A percentile compares a stretch with the other conserved stretches of the same genome.
phyloP scores from a whole-genome alignment of 2,329 filamentous ascomycete genomes.

The Didymellaceae sp. region DNA sequence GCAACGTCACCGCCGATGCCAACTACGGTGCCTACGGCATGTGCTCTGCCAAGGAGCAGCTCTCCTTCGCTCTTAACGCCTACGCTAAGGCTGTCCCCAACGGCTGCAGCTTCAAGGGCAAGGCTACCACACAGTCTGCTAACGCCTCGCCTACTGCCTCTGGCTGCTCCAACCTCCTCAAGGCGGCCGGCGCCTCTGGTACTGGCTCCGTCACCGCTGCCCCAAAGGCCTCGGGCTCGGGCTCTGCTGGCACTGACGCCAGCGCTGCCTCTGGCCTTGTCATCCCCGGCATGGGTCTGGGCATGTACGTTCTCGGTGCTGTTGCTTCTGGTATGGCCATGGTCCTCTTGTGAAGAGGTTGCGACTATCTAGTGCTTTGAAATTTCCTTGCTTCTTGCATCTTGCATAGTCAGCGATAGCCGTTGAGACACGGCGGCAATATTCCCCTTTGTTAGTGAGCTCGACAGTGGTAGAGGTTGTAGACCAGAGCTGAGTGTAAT shows the following conservation, averaged over 20 bases:
- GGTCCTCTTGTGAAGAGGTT: conserved; percentile 58
- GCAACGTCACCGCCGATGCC: conserved; percentile 70
- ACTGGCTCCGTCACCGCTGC: conserved; percentile 59
- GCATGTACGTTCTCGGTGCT: conserved; percentile 58
- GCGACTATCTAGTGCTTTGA: neutral
- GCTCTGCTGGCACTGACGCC: conserved; percentile 20
- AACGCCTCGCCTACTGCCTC: conserved; percentile 54
- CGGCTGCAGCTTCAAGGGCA: conserved; percentile 75
- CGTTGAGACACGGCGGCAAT: conserved; percentile 4
- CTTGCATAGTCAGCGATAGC: conserved; percentile 15
- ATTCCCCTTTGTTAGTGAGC: conserved; percentile 19
- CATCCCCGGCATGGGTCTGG: conserved; percentile 56
- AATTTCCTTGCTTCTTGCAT: conserved; percentile 6
- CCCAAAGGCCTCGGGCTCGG: conserved; percentile 27
- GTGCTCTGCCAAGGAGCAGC: conserved; percentile 73
- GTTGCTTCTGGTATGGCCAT: conserved; percentile 61
- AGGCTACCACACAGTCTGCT: conserved; percentile 63
- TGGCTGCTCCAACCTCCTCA: conserved; percentile 65
- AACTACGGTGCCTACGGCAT: conserved; percentile 81
- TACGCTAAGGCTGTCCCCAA: conserved; percentile 61
- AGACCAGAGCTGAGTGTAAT: conserved; percentile 9
- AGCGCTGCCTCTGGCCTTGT: conserved; percentile 52
- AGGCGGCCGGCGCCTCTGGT: conserved; percentile 67
- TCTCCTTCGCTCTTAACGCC: conserved; percentile 74
- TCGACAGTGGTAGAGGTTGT: neutral